Evolutionary conservation across 257 asterid genomes (phyloP).

Genomic region (Solanum raphanifolium): DNA sequence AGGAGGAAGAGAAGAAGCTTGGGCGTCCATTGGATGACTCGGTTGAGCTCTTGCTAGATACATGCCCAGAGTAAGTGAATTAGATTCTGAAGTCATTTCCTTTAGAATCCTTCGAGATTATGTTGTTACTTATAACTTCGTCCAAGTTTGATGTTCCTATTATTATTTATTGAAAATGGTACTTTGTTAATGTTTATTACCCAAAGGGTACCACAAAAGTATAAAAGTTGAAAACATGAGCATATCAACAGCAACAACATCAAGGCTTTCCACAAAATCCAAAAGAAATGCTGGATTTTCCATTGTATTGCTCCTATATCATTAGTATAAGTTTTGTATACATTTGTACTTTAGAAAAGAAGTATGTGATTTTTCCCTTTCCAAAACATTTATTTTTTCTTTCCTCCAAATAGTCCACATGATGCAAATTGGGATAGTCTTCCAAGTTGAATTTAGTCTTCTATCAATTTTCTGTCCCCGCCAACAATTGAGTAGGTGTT

Average conservation of each 20-base stretch:
- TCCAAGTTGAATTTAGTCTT: neutral
- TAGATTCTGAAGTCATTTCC: neutral
- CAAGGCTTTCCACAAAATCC: neutral
- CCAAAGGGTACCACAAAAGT: neutral
- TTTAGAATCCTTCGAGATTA: neutral
- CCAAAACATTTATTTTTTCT: neutral
- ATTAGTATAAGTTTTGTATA: neutral
- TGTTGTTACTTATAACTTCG: neutral
- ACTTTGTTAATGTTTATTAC: neutral
- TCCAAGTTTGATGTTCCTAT: neutral
- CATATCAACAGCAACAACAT: neutral
- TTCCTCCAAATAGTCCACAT: neutral
- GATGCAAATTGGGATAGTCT: neutral
- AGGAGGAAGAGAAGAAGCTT: constrained; percentile 71
- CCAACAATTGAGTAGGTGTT: neutral
- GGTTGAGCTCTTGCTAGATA: constrained; percentile 58
- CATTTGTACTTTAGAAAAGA: neutral
- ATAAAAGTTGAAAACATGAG: neutral
- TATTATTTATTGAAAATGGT: neutral
- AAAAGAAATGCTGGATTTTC: neutral
- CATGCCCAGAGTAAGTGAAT: constrained; percentile 80
- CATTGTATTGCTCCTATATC: neutral
- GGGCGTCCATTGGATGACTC: constrained; percentile 72
- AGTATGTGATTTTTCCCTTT: neutral
- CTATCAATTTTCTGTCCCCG: neutral